Percentiles rank a stretch among this genome's conserved stretches.
Evolutionary conservation across 2,329 filamentous ascomycete species (phyloP).

Genomic region (Pseudocercospora vitis): DNA sequence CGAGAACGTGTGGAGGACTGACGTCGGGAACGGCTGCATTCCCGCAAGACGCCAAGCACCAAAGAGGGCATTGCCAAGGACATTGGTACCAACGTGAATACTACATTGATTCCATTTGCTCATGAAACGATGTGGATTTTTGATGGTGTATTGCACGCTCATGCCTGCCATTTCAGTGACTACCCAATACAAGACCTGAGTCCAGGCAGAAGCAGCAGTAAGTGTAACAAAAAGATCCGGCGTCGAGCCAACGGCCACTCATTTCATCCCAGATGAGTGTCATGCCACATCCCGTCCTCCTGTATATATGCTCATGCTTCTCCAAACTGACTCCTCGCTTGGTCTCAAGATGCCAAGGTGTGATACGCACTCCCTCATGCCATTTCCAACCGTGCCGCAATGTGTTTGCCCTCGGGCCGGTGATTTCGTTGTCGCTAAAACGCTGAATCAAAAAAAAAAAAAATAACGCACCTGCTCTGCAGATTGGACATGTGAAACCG

Average conservation of each 20-base stretch:
- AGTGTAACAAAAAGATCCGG: constrained; percentile 10
- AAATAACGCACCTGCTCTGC: too few species aligned
- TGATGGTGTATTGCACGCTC: background rate
- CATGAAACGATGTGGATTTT: background rate
- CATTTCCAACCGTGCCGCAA: background rate
- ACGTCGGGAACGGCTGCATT: background rate
- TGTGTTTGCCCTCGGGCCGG: background rate
- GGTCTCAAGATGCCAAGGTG: constrained; percentile 22
- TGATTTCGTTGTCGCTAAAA: constrained; percentile 22
- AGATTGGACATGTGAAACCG: constrained; percentile 23
- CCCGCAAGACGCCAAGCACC: background rate
- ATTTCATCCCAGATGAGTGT: background rate
- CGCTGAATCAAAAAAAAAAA: constrained; percentile 24
- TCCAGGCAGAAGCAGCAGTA: background rate
- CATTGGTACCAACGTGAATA: background rate
- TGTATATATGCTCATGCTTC: constrained; percentile 3
- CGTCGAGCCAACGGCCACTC: constrained; percentile 16
- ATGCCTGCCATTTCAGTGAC: background rate
- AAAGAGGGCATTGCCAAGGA: background rate
- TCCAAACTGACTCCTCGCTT: constrained; percentile 13
- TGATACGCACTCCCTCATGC: constrained; percentile 1
- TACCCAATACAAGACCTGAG: constrained; percentile 6
- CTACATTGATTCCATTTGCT: background rate
- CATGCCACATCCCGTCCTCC: background rate
- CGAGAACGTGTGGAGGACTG: background rate